These are phyloP conservation scores for Gossypium trilobum DNA, from an alignment of 441 rosid species.

Conservation along the genomic window DNA sequence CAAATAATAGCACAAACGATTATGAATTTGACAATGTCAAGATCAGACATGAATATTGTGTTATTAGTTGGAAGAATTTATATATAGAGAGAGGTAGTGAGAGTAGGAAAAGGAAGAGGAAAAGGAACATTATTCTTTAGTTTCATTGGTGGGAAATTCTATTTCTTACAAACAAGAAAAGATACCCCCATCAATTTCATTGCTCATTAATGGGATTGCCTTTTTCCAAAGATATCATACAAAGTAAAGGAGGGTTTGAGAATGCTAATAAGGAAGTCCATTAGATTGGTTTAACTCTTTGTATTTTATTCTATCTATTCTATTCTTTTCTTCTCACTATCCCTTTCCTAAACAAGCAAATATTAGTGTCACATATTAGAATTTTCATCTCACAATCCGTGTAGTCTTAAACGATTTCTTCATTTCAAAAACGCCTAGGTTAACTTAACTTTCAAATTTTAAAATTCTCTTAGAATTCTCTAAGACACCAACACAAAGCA, in stretches of 20 bases:
- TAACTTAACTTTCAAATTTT: too few relatives aligned
- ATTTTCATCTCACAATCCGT: too few relatives aligned
- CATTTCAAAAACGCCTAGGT: too few relatives aligned
- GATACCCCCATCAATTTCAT: background rate
- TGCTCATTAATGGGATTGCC: background rate
- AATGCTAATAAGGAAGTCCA: background rate
- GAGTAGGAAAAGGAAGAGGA: background rate
- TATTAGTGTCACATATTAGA: too few relatives aligned
- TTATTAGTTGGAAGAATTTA: background rate
- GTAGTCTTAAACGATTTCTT: too few relatives aligned
- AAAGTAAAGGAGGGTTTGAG: background rate
- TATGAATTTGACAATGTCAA: background rate
- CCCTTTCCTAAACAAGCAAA: constrained; percentile 7
- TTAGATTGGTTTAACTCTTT: background rate
- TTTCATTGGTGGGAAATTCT: constrained; percentile 12
- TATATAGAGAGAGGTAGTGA: background rate
- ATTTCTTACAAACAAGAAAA: background rate
- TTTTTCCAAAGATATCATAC: background rate
- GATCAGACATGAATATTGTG: background rate
- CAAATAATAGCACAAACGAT: background rate
- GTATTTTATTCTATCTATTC: background rate
- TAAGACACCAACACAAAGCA: too few relatives aligned
- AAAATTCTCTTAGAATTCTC: too few relatives aligned
- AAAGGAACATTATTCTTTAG: constrained; percentile 12
- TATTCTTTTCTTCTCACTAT: background rate